These are phyloP conservation scores for Niebla homalea DNA, from an alignment of 495 filamentous ascomycete genomes.

Conservation along the genomic window DNA sequence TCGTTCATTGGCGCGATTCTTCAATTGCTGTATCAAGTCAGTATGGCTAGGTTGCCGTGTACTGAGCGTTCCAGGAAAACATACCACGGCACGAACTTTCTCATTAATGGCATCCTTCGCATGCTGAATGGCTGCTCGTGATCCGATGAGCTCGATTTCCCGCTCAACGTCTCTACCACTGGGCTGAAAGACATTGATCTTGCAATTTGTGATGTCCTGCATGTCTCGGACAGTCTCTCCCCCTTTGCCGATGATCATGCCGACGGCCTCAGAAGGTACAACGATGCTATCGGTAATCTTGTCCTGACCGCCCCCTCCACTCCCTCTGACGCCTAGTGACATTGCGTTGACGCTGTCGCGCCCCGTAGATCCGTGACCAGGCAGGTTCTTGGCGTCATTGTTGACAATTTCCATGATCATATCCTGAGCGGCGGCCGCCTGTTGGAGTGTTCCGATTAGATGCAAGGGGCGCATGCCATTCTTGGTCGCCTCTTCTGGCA, in stretches of 20 bases:
- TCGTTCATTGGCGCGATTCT: conserved; percentile 28
- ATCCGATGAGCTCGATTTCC: conserved; percentile 67
- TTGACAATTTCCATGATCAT: conserved; percentile 80
- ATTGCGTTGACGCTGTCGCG: conserved; percentile 7
- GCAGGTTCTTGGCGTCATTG: conserved; percentile 55
- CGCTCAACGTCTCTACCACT: conserved; percentile 57
- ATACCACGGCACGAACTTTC: conserved; percentile 74
- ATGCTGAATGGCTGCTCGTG: conserved; percentile 52
- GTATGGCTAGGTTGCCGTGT: conserved; percentile 3
- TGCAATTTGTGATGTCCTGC: conserved; percentile 68
- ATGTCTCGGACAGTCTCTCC: conserved; percentile 81
- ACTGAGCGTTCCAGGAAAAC: neutral
- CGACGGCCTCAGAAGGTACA: conserved; percentile 73
- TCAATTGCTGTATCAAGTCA: conserved; percentile 37
- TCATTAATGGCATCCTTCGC: conserved; percentile 71
- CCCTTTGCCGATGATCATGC: conserved; percentile 84
- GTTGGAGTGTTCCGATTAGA: conserved; percentile 56
- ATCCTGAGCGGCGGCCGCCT: conserved; percentile 57
- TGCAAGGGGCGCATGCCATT: conserved; percentile 76
- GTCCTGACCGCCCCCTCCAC: conserved; percentile 29
- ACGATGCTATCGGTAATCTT: conserved; percentile 66
- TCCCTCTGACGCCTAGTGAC: conserved; percentile 21
- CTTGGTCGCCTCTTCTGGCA: conserved; percentile 71
- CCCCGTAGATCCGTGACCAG: conserved; percentile 10
- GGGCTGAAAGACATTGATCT: conserved; percentile 73